Evolutionary conservation across 805 yeast genomes (phyloP).

Genomic region (Suhomyces vadensis): DNA sequence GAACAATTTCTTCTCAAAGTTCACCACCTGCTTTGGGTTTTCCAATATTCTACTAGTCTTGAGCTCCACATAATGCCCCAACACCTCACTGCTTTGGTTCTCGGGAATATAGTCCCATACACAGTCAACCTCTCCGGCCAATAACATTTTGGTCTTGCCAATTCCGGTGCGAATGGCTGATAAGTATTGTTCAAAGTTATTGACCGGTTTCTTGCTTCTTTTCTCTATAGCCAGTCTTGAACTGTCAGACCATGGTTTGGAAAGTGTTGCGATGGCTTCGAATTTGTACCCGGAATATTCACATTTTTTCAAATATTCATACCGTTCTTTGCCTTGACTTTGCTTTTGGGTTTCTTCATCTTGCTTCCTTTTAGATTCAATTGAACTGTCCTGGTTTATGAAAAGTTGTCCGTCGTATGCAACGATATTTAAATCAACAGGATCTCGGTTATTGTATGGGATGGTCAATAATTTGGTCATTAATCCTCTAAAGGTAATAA

Average conservation of each 20-base stretch:
- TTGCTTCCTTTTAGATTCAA: constrained; percentile 30
- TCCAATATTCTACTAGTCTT: constrained; percentile 66
- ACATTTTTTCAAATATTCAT: constrained; percentile 37
- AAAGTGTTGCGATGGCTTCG: constrained; percentile 73
- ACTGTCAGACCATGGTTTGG: constrained; percentile 72
- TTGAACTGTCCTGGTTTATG: constrained; percentile 52
- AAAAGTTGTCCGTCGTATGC: constrained; percentile 76
- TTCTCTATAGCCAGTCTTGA: constrained; percentile 67
- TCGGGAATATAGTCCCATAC: constrained; percentile 77
- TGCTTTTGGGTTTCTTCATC: constrained; percentile 22
- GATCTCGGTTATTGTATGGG: constrained; percentile 61
- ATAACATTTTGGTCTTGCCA: constrained; percentile 63
- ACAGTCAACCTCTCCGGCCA: constrained; percentile 94
- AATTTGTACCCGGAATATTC: constrained; percentile 81
- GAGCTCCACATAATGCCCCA: constrained; percentile 80
- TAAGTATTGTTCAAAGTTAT: constrained; percentile 73
- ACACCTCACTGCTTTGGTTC: constrained; percentile 42
- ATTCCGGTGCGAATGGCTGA: constrained; percentile 84
- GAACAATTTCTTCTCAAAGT: constrained; percentile 75
- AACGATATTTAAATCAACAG: constrained; percentile 60
- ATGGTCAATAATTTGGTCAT: constrained; percentile 72
- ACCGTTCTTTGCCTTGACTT: constrained; percentile 20
- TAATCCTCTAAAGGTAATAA: constrained; percentile 83
- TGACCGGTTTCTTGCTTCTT: constrained; percentile 59
- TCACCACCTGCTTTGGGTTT: constrained; percentile 55